These are phyloP conservation scores for Xylaria sp. DNA, from an alignment of 2,329 filamentous ascomycete species.

Conservation along the genomic window DNA sequence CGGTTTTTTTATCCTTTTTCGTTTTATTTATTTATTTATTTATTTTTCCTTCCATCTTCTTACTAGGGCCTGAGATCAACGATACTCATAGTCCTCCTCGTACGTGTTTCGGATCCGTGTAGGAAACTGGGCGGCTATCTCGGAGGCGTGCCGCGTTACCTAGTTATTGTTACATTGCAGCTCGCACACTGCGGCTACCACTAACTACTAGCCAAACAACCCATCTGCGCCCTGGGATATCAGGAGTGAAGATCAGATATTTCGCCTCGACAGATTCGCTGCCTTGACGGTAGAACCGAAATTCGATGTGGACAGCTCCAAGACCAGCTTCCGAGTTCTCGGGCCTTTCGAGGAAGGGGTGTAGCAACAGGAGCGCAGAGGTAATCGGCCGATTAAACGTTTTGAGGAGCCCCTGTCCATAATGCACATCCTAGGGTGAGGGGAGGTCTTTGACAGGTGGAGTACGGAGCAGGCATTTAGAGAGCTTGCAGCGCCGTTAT, in stretches of 20 bases:
- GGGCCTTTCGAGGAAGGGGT: conserved; percentile 11
- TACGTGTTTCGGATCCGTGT: conserved; percentile 32
- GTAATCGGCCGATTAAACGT: conserved; percentile 28
- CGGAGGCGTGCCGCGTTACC: conserved; percentile 11
- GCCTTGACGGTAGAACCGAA: conserved; percentile 13
- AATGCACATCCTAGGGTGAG: conserved; percentile 39
- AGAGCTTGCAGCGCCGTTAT: conserved; percentile 35
- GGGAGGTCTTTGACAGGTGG: conserved; percentile 36
- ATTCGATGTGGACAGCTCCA: conserved; percentile 9
- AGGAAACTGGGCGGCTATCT: conserved; percentile 19
- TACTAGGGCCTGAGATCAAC: conserved; percentile 11
- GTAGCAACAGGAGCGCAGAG: conserved; percentile 13
- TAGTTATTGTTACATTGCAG: conserved; percentile 16
- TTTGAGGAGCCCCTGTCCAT: conserved; percentile 36
- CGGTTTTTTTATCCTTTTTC: too few relatives aligned
- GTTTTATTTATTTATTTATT: too few relatives aligned
- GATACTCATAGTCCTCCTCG: neutral
- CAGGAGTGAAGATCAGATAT: conserved; percentile 14
- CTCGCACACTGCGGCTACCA: neutral
- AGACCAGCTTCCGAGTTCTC: conserved; percentile 27
- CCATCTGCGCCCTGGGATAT: neutral
- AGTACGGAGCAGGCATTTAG: conserved; percentile 38
- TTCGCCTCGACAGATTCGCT: neutral
- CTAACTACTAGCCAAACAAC: neutral
- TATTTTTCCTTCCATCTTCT: neutral